These are phyloP conservation scores for Aethionema arabicum DNA, from an alignment of 345 rosid genomes.

Conservation along the genomic window DNA sequence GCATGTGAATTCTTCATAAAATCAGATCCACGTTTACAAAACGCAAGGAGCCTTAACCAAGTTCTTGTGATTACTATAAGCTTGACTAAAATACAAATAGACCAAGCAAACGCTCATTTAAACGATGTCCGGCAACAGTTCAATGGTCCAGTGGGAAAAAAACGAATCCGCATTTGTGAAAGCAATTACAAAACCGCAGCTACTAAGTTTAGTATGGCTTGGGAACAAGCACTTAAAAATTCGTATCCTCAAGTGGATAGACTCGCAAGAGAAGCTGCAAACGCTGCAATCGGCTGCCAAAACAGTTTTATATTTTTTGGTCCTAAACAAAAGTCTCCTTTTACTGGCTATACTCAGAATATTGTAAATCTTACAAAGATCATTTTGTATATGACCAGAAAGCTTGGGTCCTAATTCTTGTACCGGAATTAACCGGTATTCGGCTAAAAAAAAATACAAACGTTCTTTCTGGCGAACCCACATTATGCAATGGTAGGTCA, in stretches of 20 bases:
- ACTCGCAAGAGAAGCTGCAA: background rate
- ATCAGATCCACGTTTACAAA: background rate
- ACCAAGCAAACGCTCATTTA: slow-evolving; percentile 6
- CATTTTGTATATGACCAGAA: background rate
- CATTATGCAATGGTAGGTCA: no score
- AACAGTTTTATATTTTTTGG: slow-evolving; percentile 2
- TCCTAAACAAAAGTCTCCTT: slow-evolving; percentile 15
- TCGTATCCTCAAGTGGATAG: background rate
- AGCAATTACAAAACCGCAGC: slow-evolving; percentile 8
- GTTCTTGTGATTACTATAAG: no score
- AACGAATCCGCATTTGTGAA: slow-evolving; percentile 14
- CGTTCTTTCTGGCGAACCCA: no score
- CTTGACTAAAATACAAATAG: slow-evolving; percentile 3
- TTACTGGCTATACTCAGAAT: slow-evolving; percentile 12
- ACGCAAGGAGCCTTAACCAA: background rate
- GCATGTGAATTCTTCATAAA: background rate
- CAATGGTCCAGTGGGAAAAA: slow-evolving; percentile 15
- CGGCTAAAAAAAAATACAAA: no score
- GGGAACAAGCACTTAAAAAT: background rate
- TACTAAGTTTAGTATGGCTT: slow-evolving; percentile 15
- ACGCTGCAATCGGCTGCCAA: slow-evolving; percentile 14
- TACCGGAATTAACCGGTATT: no score
- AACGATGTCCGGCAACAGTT: background rate
- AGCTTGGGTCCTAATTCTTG: slow-evolving; percentile 1
- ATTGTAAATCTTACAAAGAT: slow-evolving; percentile 1